These are phyloP conservation scores for Purpureocillium lavendulum DNA, from an alignment of 2,329 filamentous ascomycete genomes.

Conservation along the genomic window DNA sequence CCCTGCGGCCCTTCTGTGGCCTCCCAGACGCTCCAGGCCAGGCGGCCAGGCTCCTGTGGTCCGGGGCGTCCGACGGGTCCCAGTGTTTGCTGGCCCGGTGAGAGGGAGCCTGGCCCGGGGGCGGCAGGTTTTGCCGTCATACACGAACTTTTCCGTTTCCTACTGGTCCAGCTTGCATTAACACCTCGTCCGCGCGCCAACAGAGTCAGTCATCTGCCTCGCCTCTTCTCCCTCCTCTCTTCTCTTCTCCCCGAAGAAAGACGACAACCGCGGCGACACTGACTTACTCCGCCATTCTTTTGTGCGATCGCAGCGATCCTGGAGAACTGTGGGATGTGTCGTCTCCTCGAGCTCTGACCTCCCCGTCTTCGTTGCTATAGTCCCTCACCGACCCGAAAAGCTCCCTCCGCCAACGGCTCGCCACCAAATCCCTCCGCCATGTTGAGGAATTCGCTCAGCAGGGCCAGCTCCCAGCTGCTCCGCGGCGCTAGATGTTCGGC, in stretches of 20 bases:
- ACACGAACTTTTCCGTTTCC: constrained; percentile 6
- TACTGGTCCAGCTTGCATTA: constrained; percentile 2
- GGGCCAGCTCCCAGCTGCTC: constrained; percentile 57
- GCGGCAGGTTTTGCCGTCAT: constrained; percentile 1
- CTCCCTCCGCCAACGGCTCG: constrained; percentile 3
- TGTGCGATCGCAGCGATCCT: constrained; percentile 17
- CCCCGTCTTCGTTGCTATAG: constrained; percentile 10
- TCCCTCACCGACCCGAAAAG: neutral
- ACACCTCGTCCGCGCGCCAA: neutral
- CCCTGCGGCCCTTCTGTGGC: neutral
- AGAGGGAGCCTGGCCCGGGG: too few relatives aligned
- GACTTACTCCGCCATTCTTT: constrained; percentile 44
- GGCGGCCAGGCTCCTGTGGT: constrained; percentile 1
- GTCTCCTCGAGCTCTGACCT: constrained; percentile 10
- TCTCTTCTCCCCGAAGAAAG: too few relatives aligned
- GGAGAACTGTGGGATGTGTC: constrained; percentile 22
- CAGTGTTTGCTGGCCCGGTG: too few relatives aligned
- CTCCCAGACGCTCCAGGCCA: too few relatives aligned
- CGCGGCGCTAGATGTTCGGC: constrained; percentile 41
- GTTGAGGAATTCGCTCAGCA: constrained; percentile 62
- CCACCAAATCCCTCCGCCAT: constrained; percentile 39
- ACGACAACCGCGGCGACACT: constrained; percentile 8
- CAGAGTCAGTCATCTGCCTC: too few relatives aligned
- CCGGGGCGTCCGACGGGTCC: neutral
- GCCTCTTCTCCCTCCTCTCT: constrained; percentile 8